Evolutionary conservation across 2,329 filamentous ascomycete genomes (phyloP).

Genomic region (Penicillium sp.): DNA sequence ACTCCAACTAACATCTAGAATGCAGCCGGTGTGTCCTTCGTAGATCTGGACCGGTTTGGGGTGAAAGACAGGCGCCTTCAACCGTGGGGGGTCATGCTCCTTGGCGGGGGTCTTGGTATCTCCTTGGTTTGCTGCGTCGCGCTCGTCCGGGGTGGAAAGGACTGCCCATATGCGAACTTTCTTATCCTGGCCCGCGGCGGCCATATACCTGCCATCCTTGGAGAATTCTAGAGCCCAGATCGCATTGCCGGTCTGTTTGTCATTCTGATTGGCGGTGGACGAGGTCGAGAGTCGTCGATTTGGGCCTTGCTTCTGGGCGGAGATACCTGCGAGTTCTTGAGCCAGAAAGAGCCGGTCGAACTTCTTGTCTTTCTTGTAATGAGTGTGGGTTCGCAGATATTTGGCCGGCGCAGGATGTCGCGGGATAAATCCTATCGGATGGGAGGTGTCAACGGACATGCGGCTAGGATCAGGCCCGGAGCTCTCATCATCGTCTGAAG

Average conservation of each 20-base stretch:
- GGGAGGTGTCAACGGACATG: constrained; percentile 78
- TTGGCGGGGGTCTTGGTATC: constrained; percentile 58
- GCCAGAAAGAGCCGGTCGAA: constrained; percentile 90
- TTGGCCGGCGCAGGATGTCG: constrained; percentile 85
- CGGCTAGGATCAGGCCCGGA: constrained; percentile 73
- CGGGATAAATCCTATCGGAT: constrained; percentile 80
- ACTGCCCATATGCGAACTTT: constrained; percentile 88
- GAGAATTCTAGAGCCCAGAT: constrained; percentile 95
- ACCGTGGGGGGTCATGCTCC: constrained; percentile 59
- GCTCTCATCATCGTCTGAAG: constrained; percentile 61
- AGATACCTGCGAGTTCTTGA: constrained; percentile 77
- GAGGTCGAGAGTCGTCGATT: constrained; percentile 35
- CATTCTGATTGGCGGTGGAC: constrained; percentile 25
- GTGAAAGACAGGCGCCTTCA: constrained; percentile 90
- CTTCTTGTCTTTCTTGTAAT: constrained; percentile 78
- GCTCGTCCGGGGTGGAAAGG: constrained; percentile 79
- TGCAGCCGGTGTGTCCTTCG: constrained; percentile 78
- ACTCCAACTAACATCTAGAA: constrained; percentile 94
- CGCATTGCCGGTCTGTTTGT: constrained; percentile 59
- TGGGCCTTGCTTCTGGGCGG: constrained; percentile 36
- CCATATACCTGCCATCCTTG: constrained; percentile 85
- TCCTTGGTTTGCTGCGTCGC: constrained; percentile 72
- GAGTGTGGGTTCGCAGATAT: constrained; percentile 83
- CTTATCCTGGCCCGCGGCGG: constrained; percentile 87
- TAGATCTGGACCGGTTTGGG: constrained; percentile 79